A percentile compares a stretch with the other conserved stretches of the same genome.
Conservation (phyloP, 2,329 filamentous ascomycete species). For the Ceratocystis variospora region DNA sequence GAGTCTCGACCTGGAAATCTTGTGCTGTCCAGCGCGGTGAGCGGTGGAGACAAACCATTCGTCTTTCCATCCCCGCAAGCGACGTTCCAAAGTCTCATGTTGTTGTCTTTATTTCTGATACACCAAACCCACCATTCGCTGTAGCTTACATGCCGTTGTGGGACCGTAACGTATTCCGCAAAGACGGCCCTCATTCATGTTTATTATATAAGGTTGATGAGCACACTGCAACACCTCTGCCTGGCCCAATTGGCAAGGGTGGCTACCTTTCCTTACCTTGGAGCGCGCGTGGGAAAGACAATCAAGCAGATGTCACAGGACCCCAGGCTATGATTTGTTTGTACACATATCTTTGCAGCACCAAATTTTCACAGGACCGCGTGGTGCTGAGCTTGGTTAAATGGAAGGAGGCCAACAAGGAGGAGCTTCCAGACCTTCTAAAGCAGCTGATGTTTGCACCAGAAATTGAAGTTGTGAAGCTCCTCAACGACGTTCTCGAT, state of each 20-base stretch:
- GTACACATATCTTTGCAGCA: slow-evolving; percentile 84
- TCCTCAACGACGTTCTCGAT: slow-evolving; percentile 78
- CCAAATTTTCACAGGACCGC: slow-evolving; percentile 83
- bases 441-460: slow-evolving; percentile 83
- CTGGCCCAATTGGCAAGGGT: slow-evolving; percentile 54
- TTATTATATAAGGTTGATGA: slow-evolving; percentile 88
- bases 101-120: slow-evolving; percentile 78
- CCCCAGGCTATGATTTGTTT: slow-evolving; percentile 67
- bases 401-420: slow-evolving; percentile 65
- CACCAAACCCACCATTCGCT: slow-evolving; percentile 77
- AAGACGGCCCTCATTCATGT: slow-evolving; percentile 68
- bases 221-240: slow-evolving; percentile 56
- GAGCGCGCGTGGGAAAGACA: slow-evolving; percentile 52
- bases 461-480: slow-evolving; percentile 94
- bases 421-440: slow-evolving; percentile 59
- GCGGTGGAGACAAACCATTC: slow-evolving; percentile 77
- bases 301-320: slow-evolving; percentile 62
- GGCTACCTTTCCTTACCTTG: slow-evolving; percentile 80
- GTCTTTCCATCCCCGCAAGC: slow-evolving; percentile 61
- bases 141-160: slow-evolving; percentile 87
- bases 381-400: slow-evolving; percentile 68
- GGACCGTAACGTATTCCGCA: slow-evolving; percentile 79
- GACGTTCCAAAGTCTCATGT: slow-evolving; percentile 75
- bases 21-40: slow-evolving; percentile 66
- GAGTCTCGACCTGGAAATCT: slow-evolving; percentile 77